A percentile compares a stretch with the other conserved stretches of the same genome.
Conservation (phyloP, 345 rosid species). For the Pistacia vera region DNA sequence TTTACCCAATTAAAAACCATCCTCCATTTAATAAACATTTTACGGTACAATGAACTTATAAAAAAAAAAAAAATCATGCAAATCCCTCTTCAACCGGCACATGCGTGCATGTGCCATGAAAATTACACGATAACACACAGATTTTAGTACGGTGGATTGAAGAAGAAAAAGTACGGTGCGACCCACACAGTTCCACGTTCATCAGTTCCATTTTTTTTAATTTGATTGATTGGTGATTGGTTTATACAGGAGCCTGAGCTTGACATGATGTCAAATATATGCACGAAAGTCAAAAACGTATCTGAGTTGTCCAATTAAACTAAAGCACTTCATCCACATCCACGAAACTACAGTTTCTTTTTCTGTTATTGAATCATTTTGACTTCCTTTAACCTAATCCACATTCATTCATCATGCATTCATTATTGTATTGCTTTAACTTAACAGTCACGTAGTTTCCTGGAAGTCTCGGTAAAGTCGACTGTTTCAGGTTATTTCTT, state of each 20-base stretch:
- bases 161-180: slow-evolving; percentile 22
- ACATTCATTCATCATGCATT: not conserved
- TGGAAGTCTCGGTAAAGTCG: slow-evolving; percentile 46
- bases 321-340: slow-evolving; percentile 5
- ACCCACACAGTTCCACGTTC: slow-evolving; percentile 20
- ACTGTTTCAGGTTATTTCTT: slow-evolving; percentile 13
- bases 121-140: not conserved
- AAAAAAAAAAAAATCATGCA: not conserved
- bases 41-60: not conserved
- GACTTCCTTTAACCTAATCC: slow-evolving; percentile 2
- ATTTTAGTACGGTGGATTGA: slow-evolving; percentile 20
- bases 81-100: not conserved
- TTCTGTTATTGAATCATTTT: slow-evolving; percentile 26
- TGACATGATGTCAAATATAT: slow-evolving; percentile 34
- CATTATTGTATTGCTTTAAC: too few relatives aligned
- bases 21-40: too few relatives aligned
- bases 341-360: slow-evolving; percentile 21
- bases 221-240: not conserved
- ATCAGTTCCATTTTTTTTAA: not conserved
- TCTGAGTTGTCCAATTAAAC: slow-evolving; percentile 26
- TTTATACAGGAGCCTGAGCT: not conserved
- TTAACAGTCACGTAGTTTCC: slow-evolving; percentile 36
- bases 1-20: too few relatives aligned
- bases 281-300: slow-evolving; percentile 50
- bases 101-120: not conserved